These are phyloP conservation scores for Hypoxylon trugodes DNA, from an alignment of 495 filamentous ascomycete genomes.

Conservation along the genomic window DNA sequence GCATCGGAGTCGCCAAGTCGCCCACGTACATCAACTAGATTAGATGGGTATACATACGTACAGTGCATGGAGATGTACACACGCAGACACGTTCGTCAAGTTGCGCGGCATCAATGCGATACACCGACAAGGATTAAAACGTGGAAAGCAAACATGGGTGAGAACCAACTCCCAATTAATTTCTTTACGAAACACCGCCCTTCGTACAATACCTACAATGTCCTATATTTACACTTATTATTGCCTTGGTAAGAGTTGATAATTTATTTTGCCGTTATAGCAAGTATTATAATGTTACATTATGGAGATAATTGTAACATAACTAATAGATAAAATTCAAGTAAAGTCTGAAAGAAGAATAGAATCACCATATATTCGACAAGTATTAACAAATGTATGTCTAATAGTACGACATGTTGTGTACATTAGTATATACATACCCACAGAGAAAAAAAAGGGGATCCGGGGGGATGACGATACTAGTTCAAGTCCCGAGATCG, in stretches of 20 bases:
- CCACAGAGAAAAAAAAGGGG: no score
- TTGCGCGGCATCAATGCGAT: constrained; percentile 21
- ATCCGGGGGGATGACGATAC: no score
- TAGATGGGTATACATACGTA: no score
- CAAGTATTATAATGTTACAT: constrained; percentile 12
- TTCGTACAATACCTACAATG: neutral
- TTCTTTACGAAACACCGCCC: constrained; percentile 11
- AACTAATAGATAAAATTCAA: neutral
- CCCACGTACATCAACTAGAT: constrained; percentile 1
- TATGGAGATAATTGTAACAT: no score
- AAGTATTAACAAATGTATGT: no score
- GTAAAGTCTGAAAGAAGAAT: neutral
- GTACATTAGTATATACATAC: no score
- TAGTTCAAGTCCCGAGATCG: no score
- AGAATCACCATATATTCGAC: neutral
- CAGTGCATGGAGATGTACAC: no score
- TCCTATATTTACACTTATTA: constrained; percentile 8
- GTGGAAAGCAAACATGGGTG: constrained; percentile 34
- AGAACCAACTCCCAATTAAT: constrained; percentile 14
- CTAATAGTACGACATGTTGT: no score
- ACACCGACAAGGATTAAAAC: constrained; percentile 30
- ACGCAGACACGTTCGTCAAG: no score
- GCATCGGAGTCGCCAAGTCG: neutral
- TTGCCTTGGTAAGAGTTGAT: neutral
- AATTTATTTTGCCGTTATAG: no score